These are phyloP conservation scores for Sclerotinia trifoliorum DNA, from an alignment of 2,329 filamentous ascomycete species.

Conservation along the genomic window DNA sequence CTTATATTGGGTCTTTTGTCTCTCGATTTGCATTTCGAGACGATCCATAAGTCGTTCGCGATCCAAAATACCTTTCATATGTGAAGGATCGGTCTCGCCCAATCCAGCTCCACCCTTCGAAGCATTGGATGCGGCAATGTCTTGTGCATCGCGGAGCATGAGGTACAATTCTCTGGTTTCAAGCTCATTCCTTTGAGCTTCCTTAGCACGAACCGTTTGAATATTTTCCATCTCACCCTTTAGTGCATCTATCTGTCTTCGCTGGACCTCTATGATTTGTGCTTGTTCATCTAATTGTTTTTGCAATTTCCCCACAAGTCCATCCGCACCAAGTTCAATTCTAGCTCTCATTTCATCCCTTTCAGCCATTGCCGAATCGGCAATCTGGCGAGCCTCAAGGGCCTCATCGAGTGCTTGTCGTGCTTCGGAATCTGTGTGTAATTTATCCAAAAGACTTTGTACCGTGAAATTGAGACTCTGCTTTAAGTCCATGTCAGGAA, in stretches of 20 bases:
- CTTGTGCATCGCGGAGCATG: conserved; percentile 96
- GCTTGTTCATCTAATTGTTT: conserved; percentile 92
- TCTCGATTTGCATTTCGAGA: conserved; percentile 90
- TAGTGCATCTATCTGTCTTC: conserved; percentile 79
- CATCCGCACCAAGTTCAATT: conserved; percentile 88
- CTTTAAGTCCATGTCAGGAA: conserved; percentile 97
- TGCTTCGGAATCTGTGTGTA: conserved; percentile 95
- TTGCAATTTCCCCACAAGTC: conserved; percentile 87
- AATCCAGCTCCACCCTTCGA: conserved; percentile 51
- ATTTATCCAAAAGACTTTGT: conserved; percentile 88
- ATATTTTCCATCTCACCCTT: conserved; percentile 88
- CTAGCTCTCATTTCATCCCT: conserved; percentile 90
- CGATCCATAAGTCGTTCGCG: conserved; percentile 90
- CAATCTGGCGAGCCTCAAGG: conserved; percentile 84
- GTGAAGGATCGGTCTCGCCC: conserved; percentile 64
- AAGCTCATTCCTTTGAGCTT: conserved; percentile 90
- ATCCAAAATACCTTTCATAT: conserved; percentile 90
- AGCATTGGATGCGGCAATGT: conserved; percentile 86
- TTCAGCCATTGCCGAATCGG: conserved; percentile 93
- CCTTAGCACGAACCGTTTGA: conserved; percentile 81
- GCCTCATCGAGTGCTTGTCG: conserved; percentile 90
- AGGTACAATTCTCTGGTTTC: conserved; percentile 96
- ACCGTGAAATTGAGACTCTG: conserved; percentile 97
- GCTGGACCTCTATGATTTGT: conserved; percentile 84
- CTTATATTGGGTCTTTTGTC: conserved; percentile 97